Conservation (phyloP, 2,329 filamentous ascomycete species). For the Colletotrichum paranaense region DNA sequence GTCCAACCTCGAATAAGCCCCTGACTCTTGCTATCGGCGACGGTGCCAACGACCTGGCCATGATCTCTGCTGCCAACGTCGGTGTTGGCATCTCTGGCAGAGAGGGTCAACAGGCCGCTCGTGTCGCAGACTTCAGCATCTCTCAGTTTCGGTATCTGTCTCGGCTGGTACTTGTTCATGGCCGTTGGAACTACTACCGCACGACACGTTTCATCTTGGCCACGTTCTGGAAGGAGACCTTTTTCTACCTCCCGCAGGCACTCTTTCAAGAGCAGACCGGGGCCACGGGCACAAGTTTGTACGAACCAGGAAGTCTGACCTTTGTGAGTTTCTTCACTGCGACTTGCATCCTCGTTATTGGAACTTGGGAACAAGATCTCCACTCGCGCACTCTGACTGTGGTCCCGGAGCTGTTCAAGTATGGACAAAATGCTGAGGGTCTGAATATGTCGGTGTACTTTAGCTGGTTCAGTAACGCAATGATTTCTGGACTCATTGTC, state of each 20-base stretch:
- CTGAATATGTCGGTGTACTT: slow-evolving; percentile 81
- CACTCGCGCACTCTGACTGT: slow-evolving; percentile 84
- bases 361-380: slow-evolving; percentile 94
- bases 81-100: slow-evolving; percentile 93
- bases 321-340: slow-evolving; percentile 98
- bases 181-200: slow-evolving; percentile 91
- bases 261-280: slow-evolving; percentile 86
- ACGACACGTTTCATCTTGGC: slow-evolving; percentile 89
- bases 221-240: slow-evolving; percentile 90
- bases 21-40: slow-evolving; percentile 93
- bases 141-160: slow-evolving; percentile 90
- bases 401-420: slow-evolving; percentile 88
- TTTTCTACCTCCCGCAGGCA: slow-evolving; percentile 88
- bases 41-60: slow-evolving; percentile 93
- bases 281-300: slow-evolving; percentile 92
- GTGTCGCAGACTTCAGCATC: slow-evolving; percentile 91
- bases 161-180: slow-evolving; percentile 84
- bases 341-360: slow-evolving; percentile 86
- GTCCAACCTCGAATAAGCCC: slow-evolving; percentile 49
- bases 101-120: slow-evolving; percentile 89
- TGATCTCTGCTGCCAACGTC: slow-evolving; percentile 89
- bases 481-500: slow-evolving; percentile 36
- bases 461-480: slow-evolving; percentile 51
- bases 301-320: slow-evolving; percentile 86
- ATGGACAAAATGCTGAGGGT: slow-evolving; percentile 77